Conservation (phyloP, 2,329 filamentous ascomycete genomes). For the Ophiosphaerella korrae region DNA sequence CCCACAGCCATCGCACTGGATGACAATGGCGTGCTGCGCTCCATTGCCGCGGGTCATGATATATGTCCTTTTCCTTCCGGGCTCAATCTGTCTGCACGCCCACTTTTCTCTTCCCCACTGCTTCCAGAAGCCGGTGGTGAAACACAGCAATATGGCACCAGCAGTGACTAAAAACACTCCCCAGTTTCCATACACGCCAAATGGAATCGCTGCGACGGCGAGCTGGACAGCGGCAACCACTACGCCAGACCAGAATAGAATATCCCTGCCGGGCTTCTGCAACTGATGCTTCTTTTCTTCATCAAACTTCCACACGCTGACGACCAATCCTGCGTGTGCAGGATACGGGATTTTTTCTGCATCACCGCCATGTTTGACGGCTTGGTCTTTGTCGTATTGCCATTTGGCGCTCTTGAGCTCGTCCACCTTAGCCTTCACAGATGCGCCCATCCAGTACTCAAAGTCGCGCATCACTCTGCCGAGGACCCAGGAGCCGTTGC, state of each 20-base stretch:
- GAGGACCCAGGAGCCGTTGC: constrained; percentile 19
- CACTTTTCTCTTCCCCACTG: constrained; percentile 23
- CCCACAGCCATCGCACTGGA: constrained; percentile 9
- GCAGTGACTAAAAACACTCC: constrained; percentile 13
- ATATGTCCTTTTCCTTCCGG: constrained; percentile 7
- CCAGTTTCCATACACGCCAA: constrained; percentile 18
- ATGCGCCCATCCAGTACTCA: constrained; percentile 17
- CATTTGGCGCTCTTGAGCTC: constrained; percentile 7
- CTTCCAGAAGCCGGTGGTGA: constrained; percentile 9
- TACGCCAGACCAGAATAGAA: constrained; percentile 11
- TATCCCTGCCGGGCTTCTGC: not conserved
- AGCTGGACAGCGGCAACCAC: constrained; percentile 12
- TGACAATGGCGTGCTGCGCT: constrained; percentile 19
- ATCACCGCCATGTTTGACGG: not conserved
- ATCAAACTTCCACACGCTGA: constrained; percentile 2
- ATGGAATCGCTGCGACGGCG: constrained; percentile 14
- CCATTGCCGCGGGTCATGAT: constrained; percentile 23
- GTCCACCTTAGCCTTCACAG: constrained; percentile 2
- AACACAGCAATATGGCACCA: constrained; percentile 6
- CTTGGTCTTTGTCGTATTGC: constrained; percentile 2
- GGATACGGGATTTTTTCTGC: not conserved
- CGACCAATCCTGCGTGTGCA: constrained; percentile 3
- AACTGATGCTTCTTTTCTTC: not conserved
- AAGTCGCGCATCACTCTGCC: constrained; percentile 22
- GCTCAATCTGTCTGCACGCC: constrained; percentile 9